A percentile compares a stretch with the other conserved stretches of the same genome.
Conservation (phyloP, 2,329 filamentous ascomycete species). For the Cercospora beticola region DNA sequence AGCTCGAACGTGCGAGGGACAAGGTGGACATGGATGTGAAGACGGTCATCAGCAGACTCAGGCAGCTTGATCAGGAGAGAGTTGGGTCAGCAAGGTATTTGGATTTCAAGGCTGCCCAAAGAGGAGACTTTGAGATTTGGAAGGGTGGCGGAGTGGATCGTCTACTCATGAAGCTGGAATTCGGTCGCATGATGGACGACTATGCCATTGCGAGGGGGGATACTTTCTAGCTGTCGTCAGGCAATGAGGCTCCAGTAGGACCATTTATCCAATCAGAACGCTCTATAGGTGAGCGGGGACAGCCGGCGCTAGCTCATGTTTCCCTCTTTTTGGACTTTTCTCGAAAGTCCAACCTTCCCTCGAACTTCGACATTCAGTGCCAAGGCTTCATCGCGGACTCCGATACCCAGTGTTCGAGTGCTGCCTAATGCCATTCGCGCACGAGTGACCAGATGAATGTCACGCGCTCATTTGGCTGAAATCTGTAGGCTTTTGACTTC, state of each 20-base stretch:
- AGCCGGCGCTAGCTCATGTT: neutral
- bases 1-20: conserved; percentile 63
- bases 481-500: neutral
- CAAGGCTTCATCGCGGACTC: neutral
- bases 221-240: neutral
- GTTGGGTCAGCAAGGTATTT: conserved; percentile 37
- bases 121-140: conserved; percentile 62
- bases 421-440: neutral
- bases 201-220: conserved; percentile 7
- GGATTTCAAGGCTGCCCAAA: conserved; percentile 26
- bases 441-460: neutral
- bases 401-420: neutral
- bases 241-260: neutral
- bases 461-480: neutral
- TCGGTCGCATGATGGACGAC: conserved; percentile 39
- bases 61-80: conserved; percentile 59
- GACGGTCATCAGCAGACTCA: conserved; percentile 56
- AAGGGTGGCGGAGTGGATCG: conserved; percentile 74
- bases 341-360: neutral
- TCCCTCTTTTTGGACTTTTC: neutral
- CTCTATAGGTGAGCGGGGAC: neutral
- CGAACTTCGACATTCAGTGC: neutral
- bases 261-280: neutral
- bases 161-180: conserved; percentile 87
- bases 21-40: conserved; percentile 68